Evolutionary conservation across 257 asterid genomes (phyloP).

Genomic region (Agastache rugosa): DNA sequence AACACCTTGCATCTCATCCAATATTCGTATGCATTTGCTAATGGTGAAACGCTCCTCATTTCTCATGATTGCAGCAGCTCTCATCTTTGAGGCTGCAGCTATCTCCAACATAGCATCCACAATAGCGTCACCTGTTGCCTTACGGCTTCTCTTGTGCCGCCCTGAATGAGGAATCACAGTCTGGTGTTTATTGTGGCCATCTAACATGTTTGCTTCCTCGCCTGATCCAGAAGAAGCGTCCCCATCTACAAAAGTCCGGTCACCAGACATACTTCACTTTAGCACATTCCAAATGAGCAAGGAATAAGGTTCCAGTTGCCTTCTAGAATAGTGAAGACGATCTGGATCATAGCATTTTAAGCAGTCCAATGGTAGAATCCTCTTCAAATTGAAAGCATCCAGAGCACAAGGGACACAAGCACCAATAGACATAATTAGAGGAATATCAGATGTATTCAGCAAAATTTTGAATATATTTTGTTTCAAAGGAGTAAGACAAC

Average conservation of each 20-base stretch:
- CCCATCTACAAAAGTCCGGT: slow-evolving; percentile 72
- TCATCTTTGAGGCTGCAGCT: slow-evolving; percentile 92
- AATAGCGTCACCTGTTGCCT: slow-evolving; percentile 90
- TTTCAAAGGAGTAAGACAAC: slow-evolving; percentile 8
- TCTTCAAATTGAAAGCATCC: slow-evolving; percentile 30
- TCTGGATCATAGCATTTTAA: slow-evolving; percentile 29
- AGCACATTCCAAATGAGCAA: slow-evolving; percentile 47
- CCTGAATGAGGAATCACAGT: slow-evolving; percentile 60
- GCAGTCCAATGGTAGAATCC: slow-evolving; percentile 23
- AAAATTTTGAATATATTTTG: slow-evolving; percentile 5
- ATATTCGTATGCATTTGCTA: slow-evolving; percentile 80
- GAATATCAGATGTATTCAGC: slow-evolving; percentile 7
- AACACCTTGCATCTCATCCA: slow-evolving; percentile 86
- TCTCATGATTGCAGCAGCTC: slow-evolving; percentile 84
- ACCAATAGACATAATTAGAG: slow-evolving; percentile 13
- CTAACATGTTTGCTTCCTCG: slow-evolving; percentile 76
- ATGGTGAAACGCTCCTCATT: slow-evolving; percentile 82
- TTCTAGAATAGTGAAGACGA: slow-evolving; percentile 39
- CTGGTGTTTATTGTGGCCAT: slow-evolving; percentile 68
- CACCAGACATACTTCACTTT: slow-evolving; percentile 68
- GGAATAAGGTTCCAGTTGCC: slow-evolving; percentile 44
- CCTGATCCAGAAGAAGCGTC: slow-evolving; percentile 90
- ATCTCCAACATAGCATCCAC: slow-evolving; percentile 96
- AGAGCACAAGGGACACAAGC: slow-evolving; percentile 23
- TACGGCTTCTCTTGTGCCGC: slow-evolving; percentile 81